phyloP scores from a whole-genome alignment of 2,329 filamentous ascomycete genomes.

The Fusarium compactum region DNA sequence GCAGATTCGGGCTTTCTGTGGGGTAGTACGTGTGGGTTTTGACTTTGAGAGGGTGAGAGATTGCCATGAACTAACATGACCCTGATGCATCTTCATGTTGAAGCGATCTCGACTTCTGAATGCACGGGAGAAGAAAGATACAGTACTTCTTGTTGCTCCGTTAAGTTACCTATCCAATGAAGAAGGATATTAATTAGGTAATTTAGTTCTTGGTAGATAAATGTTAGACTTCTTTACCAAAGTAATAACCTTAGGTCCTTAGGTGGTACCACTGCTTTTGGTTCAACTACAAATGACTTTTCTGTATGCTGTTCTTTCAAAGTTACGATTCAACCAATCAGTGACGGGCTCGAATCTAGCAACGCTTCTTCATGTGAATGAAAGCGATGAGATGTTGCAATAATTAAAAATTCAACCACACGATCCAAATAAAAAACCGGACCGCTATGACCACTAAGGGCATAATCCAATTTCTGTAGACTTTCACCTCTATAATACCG shows the following conservation, averaged over 20 bases:
- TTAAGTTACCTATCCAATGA: too few species aligned
- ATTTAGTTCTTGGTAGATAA: not conserved
- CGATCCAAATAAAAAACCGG: not conserved
- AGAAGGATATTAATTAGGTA: not conserved
- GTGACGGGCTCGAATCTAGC: not conserved
- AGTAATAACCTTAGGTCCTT: too few species aligned
- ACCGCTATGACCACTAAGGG: not conserved
- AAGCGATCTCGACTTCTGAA: too few species aligned
- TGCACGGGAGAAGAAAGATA: too few species aligned
- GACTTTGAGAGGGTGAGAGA: conserved; percentile 1
- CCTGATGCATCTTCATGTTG: too few species aligned
- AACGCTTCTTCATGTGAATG: conserved; percentile 14
- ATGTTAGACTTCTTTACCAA: too few species aligned
- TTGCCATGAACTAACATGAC: not conserved
- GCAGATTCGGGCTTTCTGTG: not conserved
- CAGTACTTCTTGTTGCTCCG: too few species aligned
- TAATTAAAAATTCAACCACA: not conserved
- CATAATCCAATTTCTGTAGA: not conserved
- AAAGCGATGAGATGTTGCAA: not conserved
- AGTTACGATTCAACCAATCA: conserved; percentile 31
- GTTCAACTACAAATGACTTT: not conserved
- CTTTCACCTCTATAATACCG: not conserved
- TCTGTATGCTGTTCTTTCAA: not conserved
- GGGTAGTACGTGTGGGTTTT: conserved; percentile 3
- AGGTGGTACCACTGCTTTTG: too few species aligned